A percentile compares a stretch with the other conserved stretches of the same genome.
Conservation (phyloP, 2,329 filamentous ascomycete species). For the Aspergillus unguis region DNA sequence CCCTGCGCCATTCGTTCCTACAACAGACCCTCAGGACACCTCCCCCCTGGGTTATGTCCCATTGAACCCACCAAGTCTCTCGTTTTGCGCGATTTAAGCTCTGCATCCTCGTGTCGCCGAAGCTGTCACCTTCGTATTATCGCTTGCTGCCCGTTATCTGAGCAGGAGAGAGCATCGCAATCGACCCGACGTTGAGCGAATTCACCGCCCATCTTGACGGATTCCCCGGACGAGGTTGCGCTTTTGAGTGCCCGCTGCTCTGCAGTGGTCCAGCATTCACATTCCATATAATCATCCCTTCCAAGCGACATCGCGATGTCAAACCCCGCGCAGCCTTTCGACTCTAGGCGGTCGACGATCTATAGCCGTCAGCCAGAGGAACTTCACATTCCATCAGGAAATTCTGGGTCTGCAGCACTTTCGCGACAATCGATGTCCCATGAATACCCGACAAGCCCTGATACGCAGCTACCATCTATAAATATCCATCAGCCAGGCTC, state of each 20-base stretch:
- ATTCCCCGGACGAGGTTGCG: background rate
- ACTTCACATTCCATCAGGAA: slow-evolving; percentile 51
- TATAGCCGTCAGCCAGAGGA: slow-evolving; percentile 54
- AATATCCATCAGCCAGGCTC: slow-evolving; percentile 59
- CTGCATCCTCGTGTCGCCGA: slow-evolving; percentile 44
- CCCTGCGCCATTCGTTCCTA: slow-evolving; percentile 1
- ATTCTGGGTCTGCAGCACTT: slow-evolving; percentile 28
- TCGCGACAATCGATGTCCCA: slow-evolving; percentile 43
- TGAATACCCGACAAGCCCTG: slow-evolving; percentile 50
- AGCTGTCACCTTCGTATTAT: slow-evolving; percentile 13
- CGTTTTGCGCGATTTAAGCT: slow-evolving; percentile 45
- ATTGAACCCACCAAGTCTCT: slow-evolving; percentile 19
- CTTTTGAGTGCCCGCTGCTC: slow-evolving; percentile 4
- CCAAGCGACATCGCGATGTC: slow-evolving; percentile 38
- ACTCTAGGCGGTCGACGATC: slow-evolving; percentile 48
- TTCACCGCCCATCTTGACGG: background rate
- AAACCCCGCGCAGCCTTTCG: slow-evolving; percentile 48
- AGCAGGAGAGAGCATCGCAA: background rate
- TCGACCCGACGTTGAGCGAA: background rate
- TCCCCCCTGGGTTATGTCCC: slow-evolving; percentile 15
- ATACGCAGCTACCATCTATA: slow-evolving; percentile 53
- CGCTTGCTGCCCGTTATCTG: slow-evolving; percentile 5
- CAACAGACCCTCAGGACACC: slow-evolving; percentile 5
- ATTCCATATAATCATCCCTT: background rate
- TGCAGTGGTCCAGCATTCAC: slow-evolving; percentile 4